These are phyloP conservation scores for Penicillium crystallinum DNA, from an alignment of 495 filamentous ascomycete species.

Conservation along the genomic window DNA sequence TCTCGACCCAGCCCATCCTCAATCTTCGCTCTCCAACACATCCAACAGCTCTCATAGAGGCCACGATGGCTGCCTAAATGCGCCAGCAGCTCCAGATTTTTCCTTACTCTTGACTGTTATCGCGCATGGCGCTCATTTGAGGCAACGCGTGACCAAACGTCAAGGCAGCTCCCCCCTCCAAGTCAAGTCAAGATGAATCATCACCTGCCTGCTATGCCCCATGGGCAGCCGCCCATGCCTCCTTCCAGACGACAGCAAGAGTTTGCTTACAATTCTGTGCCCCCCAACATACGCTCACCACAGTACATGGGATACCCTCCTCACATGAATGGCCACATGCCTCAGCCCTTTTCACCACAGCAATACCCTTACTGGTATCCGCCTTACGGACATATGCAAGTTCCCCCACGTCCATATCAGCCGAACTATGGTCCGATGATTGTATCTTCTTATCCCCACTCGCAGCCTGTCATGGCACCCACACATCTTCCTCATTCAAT, in stretches of 20 bases:
- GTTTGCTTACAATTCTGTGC: conserved; percentile 39
- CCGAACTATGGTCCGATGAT: conserved; percentile 46
- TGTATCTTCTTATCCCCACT: conserved; percentile 45
- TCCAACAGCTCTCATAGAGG: not conserved
- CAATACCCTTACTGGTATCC: conserved; percentile 45
- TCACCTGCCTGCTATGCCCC: conserved; percentile 49
- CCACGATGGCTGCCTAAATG: conserved; percentile 39
- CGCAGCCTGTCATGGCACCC: conserved; percentile 40
- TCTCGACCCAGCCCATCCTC: not conserved
- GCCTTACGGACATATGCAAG: conserved; percentile 44
- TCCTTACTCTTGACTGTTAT: conserved; percentile 17
- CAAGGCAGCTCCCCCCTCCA: conserved; percentile 33
- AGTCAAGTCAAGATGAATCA: conserved; percentile 52
- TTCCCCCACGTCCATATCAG: conserved; percentile 35
- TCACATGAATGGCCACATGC: conserved; percentile 43
- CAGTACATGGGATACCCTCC: conserved; percentile 45
- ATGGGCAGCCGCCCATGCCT: conserved; percentile 52
- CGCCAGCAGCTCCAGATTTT: conserved; percentile 18
- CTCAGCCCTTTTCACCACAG: conserved; percentile 39
- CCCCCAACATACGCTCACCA: conserved; percentile 42
- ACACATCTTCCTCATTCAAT: conserved; percentile 33
- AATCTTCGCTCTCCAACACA: conserved; percentile 2
- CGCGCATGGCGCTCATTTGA: conserved; percentile 44
- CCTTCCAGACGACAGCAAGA: conserved; percentile 47
- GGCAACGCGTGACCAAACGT: conserved; percentile 41